These are phyloP conservation scores for Entelexis paramagnoliae DNA, from an alignment of 1,139 yeast species.

Conservation along the genomic window DNA sequence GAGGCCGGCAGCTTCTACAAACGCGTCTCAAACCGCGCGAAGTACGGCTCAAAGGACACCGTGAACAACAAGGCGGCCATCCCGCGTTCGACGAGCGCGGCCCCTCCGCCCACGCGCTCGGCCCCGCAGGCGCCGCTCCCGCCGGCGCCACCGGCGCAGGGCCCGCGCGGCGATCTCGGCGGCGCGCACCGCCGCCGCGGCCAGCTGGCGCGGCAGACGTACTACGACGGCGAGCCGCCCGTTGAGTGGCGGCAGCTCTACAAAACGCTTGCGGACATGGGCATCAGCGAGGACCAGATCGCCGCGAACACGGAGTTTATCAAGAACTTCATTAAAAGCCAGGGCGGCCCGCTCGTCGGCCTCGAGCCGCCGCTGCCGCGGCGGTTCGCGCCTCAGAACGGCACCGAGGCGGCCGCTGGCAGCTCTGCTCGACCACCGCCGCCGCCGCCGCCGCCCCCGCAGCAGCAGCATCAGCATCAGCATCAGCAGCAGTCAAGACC, in stretches of 20 bases:
- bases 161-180: slow-evolving; percentile 58
- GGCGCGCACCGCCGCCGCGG: slow-evolving; percentile 41
- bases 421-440: slow-evolving; percentile 22
- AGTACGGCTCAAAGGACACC: slow-evolving; percentile 80
- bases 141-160: slow-evolving; percentile 28
- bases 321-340: slow-evolving; percentile 61
- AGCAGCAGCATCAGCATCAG: slow-evolving; percentile 23
- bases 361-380: slow-evolving; percentile 78
- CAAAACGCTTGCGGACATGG: slow-evolving; percentile 62
- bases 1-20: slow-evolving; percentile 83
- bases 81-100: slow-evolving; percentile 33
- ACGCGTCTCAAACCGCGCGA: slow-evolving; percentile 61
- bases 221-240: slow-evolving; percentile 73
- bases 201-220: slow-evolving; percentile 47
- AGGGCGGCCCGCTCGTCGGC: slow-evolving; percentile 80
- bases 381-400: slow-evolving; percentile 33
- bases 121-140: slow-evolving; percentile 30
- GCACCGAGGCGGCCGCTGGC: neutral
- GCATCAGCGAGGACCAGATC: slow-evolving; percentile 81
- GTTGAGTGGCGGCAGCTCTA: slow-evolving; percentile 77
- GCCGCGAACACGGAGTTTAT: slow-evolving; percentile 77
- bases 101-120: slow-evolving; percentile 21
- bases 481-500: too few relatives aligned
- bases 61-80: slow-evolving; percentile 77
- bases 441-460: slow-evolving; percentile 23